Conservation (phyloP, 345 rosid genomes). For the Salix suchowensis region DNA sequence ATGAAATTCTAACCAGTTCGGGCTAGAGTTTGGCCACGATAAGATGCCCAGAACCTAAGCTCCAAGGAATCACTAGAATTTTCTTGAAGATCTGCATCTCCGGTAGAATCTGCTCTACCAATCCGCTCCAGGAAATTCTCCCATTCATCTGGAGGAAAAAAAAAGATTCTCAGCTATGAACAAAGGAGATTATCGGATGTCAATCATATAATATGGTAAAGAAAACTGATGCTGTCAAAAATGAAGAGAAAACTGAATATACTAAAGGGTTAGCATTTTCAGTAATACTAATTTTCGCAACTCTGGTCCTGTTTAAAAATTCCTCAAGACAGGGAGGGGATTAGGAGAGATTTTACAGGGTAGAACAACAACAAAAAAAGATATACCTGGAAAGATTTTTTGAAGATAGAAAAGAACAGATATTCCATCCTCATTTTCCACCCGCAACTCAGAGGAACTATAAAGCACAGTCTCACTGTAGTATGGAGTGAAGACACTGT, state of each 20-base stretch:
- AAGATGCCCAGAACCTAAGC: slow-evolving; percentile 97
- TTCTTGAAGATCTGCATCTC: slow-evolving; percentile 69
- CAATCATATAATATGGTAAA: neutral
- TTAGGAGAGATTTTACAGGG: neutral
- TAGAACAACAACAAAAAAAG: slow-evolving; percentile 5
- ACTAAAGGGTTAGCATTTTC: neutral
- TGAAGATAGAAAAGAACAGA: slow-evolving; percentile 95
- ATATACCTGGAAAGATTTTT: slow-evolving; percentile 90
- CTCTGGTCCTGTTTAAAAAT: neutral
- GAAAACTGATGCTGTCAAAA: neutral
- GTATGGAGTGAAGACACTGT: slow-evolving; percentile 96
- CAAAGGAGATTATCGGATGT: neutral
- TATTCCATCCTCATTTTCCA: slow-evolving; percentile 98
- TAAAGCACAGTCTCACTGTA: slow-evolving; percentile 98
- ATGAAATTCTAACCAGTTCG: slow-evolving; percentile 64
- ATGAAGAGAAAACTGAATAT: neutral
- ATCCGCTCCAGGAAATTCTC: slow-evolving; percentile 92
- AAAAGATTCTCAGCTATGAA: slow-evolving; percentile 2
- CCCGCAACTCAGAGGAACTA: slow-evolving; percentile 79
- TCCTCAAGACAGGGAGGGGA: neutral
- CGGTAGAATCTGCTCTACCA: slow-evolving; percentile 64
- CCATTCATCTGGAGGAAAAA: slow-evolving; percentile 75
- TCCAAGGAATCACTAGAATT: slow-evolving; percentile 77
- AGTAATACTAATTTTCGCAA: neutral
- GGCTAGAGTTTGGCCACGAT: slow-evolving; percentile 94